Conservation (phyloP, 176 grass and related monocot species). For the Pontederia crassipes region DNA sequence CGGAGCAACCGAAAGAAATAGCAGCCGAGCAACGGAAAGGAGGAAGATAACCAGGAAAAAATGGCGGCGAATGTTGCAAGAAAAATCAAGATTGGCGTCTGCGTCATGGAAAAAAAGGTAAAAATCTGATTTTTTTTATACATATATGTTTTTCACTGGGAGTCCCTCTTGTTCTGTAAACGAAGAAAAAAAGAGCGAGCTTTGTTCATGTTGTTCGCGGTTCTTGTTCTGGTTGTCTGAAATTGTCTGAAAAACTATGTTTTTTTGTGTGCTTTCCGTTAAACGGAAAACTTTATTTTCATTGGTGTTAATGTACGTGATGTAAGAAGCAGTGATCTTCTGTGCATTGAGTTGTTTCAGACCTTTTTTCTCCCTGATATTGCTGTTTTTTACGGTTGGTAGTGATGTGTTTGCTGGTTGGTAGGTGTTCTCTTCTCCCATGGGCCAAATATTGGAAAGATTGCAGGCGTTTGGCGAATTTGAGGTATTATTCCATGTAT, state of each 20-base stretch:
- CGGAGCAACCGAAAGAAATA: neutral
- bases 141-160: neutral
- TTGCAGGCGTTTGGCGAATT: conserved; percentile 80
- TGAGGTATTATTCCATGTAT: conserved; percentile 39
- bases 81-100: conserved; percentile 77
- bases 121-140: conserved; percentile 4
- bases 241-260: too few species aligned
- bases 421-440: conserved; percentile 64
- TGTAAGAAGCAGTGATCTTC: too few species aligned
- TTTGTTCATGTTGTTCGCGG: too few species aligned
- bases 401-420: conserved; percentile 2
- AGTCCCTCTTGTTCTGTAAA: conserved; percentile 9
- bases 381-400: too few species aligned
- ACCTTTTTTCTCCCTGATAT: too few species aligned
- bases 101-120: conserved; percentile 97
- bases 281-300: too few species aligned
- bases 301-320: too few species aligned
- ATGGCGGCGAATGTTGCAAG: conserved; percentile 22
- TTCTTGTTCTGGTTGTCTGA: too few species aligned
- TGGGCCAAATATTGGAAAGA: conserved; percentile 85
- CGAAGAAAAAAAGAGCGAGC: too few species aligned
- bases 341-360: too few species aligned
- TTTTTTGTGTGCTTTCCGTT: too few species aligned
- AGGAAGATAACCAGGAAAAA: conserved; percentile 21
- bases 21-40: neutral